A percentile compares a stretch with the other conserved stretches of the same genome.
These are phyloP conservation scores for Hypoxylon cercidicola DNA, from an alignment of 495 filamentous ascomycete genomes.

Conservation along the genomic window DNA sequence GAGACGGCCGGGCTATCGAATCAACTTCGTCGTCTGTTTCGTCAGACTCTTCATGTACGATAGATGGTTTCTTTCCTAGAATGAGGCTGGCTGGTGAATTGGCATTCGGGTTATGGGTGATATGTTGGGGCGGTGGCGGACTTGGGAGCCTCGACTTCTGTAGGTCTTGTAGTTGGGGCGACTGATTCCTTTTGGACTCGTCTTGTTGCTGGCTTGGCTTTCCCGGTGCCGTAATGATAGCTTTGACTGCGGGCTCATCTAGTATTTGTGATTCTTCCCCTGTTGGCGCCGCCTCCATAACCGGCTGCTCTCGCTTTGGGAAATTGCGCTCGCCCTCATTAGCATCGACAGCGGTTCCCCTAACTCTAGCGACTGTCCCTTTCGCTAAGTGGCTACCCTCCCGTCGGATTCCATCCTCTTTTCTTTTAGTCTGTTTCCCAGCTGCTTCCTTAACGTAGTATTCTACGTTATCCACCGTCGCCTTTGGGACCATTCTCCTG, in stretches of 20 bases:
- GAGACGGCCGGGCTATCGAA: slow-evolving; percentile 21
- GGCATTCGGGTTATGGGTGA: not conserved
- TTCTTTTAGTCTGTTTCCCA: slow-evolving; percentile 65
- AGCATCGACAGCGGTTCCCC: slow-evolving; percentile 47
- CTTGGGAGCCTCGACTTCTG: slow-evolving; percentile 12
- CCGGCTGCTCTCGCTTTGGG: slow-evolving; percentile 29
- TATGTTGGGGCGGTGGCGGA: slow-evolving; percentile 3
- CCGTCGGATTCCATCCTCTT: slow-evolving; percentile 48
- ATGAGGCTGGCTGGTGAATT: slow-evolving; percentile 22
- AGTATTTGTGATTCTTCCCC: slow-evolving; percentile 17
- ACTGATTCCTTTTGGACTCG: not conserved
- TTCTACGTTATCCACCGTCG: slow-evolving; percentile 49
- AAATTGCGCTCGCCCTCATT: slow-evolving; percentile 45
- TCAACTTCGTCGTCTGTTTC: slow-evolving; percentile 49
- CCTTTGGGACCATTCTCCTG: slow-evolving; percentile 61
- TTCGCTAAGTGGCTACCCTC: slow-evolving; percentile 50
- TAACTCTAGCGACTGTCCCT: slow-evolving; percentile 47
- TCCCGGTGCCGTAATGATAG: slow-evolving; percentile 36
- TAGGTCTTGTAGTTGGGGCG: not conserved
- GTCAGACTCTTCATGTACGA: slow-evolving; percentile 70
- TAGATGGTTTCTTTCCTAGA: slow-evolving; percentile 66
- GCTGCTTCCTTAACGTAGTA: slow-evolving; percentile 57
- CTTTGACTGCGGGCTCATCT: slow-evolving; percentile 22
- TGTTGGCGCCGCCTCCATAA: slow-evolving; percentile 17
- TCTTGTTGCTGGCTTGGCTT: slow-evolving; percentile 12